Evolutionary conservation across 345 rosid species (phyloP), one percentile per base, ranked within the genome.

Genomic region (Nephelium lappaceum): DNA sequence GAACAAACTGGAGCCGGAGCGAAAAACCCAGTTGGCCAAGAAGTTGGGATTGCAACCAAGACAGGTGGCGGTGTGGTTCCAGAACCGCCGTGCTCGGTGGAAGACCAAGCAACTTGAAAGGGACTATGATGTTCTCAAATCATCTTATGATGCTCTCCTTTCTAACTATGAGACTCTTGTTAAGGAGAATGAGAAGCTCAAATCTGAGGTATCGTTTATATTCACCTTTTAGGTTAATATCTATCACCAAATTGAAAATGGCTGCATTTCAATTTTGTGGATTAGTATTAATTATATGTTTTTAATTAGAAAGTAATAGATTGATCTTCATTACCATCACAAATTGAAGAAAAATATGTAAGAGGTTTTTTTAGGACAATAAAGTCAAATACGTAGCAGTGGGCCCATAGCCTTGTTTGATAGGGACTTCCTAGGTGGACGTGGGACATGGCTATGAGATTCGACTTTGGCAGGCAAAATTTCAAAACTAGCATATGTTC

Each of bases 31-130:
- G 87, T 81, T 93, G 74, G 99, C 98, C 15, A 93, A 91, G 87
- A 92, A 92, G 84, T 87, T 95, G 80, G 97, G 99, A 2, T 73
- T 95, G 80, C 95, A 95, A 80, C 97, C 97, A 3, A 87, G 98
- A 75, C 98, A 95, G 88, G 97, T 95, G 63, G 95, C 98, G 1
- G 95, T 95, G 31, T 95, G 99, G 99, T 95, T 95, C 91, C 99
- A 95, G 79, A 95, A 95, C 83, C 97, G 98, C 58, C 85, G 99
- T 38, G 99, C 99, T 76, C 89, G 99, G 81, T 93, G 95, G 95
- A 95, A 91, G 86, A 95, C 97, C 0, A 95, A 85, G 86, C 99
- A 93, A 88, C 94, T 95, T 16, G 98, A 95, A 78, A 88, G 88
- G 83, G 95, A 95, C 77, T 95, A 87, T 74, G 93, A 92, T 82